Base-by-base conservation (phyloP, 192 early-diverging fungal species). In the Coemansia sp. region DNA sequence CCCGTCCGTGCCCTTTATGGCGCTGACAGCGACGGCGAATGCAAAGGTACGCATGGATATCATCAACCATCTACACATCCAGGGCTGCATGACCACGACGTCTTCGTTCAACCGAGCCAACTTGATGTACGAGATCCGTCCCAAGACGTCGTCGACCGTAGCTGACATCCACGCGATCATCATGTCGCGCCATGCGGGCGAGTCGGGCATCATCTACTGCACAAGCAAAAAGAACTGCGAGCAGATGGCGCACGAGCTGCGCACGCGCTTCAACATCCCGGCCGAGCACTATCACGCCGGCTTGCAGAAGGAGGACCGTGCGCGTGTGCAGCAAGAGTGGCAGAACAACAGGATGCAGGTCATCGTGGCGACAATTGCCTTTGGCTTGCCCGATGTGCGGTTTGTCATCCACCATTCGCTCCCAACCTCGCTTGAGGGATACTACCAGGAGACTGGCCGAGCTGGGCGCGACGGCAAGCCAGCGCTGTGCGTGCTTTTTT, bases 371-470 rank as follows among this genome's bases (percentile, higher is more conserved):
- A 99, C 96, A 0, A 80, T 97, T 18, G 96, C 96, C 0, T 99
- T 99, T 77, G 94, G 96, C 8, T 94, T 98, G 94, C 64, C 88
- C 4, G 90, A 97, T 50, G 94, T 99, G 19, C 89, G 94, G 8
- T 96, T 89, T 65, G 94, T 99, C 1, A 88, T 96, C 13, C 96
- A 99, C 50, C 87, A 90, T 65, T 84, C 87, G 9, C 67, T 99
- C 18, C 93, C 94, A 0, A 81, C 87, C 9, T 91, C 88, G 28
- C 58, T 99, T 1, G 96, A 99, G 66, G 91, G 90, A 0, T 99
- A 99, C 58, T 95, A 95, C 54, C 88, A 95, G 70, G 96, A 99
- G 61, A 99, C 93, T 0, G 94, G 96, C 2, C 86, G 96, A 13
- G 92, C 93, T 0, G 94, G 96, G 3, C 85, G 96, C 14, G 96